Evolutionary conservation across 2,329 filamentous ascomycete genomes (phyloP).

Genomic region (Talaromyces sp.): DNA sequence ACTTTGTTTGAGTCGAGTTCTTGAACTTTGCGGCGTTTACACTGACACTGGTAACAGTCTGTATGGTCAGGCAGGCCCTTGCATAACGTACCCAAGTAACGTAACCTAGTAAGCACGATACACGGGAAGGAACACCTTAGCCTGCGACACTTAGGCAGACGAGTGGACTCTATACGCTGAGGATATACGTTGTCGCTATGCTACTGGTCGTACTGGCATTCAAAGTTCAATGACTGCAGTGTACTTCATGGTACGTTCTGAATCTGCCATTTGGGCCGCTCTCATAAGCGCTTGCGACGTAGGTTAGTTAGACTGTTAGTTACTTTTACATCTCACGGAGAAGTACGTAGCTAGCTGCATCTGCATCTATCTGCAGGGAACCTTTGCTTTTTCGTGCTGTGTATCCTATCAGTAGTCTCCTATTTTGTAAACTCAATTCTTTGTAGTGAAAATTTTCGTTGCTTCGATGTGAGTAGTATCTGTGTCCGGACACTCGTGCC

Average conservation of each 20-base stretch:
- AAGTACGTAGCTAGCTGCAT: background rate
- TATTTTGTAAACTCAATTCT: background rate
- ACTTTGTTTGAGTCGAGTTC: background rate
- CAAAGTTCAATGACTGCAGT: background rate
- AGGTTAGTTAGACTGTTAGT: background rate
- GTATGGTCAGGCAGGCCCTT: conserved; percentile 4
- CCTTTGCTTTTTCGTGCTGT: background rate
- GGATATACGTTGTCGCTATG: conserved; percentile 6
- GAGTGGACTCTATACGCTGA: background rate
- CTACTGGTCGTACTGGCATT: background rate
- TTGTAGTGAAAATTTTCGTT: background rate
- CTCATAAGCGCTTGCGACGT: background rate
- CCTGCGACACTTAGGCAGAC: background rate
- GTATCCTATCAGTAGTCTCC: background rate
- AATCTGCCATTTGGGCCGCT: background rate
- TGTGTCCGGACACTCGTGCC: background rate
- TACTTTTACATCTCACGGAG: background rate
- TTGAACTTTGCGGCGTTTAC: background rate
- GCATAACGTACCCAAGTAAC: background rate
- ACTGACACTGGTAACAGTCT: background rate
- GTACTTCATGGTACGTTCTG: background rate
- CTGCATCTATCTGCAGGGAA: background rate
- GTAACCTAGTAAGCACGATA: background rate
- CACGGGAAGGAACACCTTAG: conserved; percentile 1
- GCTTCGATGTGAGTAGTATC: too few relatives aligned